phyloP scores from a whole-genome alignment of 257 asterid genomes.

The Fraxinus anomala region DNA sequence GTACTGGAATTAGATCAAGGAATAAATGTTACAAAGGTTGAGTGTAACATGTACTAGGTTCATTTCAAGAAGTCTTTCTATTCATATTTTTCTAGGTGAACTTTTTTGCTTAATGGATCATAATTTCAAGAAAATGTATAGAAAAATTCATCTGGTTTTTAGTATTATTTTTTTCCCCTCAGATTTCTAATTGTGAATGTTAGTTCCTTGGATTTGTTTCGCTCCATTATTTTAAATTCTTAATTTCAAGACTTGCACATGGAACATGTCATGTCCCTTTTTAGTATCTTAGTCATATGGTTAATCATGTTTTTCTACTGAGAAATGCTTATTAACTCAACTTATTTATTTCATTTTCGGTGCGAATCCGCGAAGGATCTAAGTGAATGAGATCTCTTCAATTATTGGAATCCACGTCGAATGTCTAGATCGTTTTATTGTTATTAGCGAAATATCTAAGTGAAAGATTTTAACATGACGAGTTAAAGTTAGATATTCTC shows the following conservation, averaged over 20 bases:
- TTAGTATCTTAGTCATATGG: not conserved
- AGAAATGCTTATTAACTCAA: too few relatives aligned
- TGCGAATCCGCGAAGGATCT: too few relatives aligned
- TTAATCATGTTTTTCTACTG: not conserved
- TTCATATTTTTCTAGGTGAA: not conserved
- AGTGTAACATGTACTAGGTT: not conserved
- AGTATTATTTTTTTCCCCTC: not conserved
- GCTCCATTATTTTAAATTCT: not conserved
- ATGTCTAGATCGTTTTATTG: not conserved
- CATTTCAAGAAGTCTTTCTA: not conserved
- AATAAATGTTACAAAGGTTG: not conserved
- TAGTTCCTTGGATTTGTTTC: not conserved
- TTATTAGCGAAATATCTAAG: not conserved
- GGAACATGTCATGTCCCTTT: conserved; percentile 13
- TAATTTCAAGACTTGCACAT: not conserved
- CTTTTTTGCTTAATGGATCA: not conserved
- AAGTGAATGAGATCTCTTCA: too few relatives aligned
- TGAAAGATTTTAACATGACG: not conserved
- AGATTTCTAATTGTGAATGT: not conserved
- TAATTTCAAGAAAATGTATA: not conserved
- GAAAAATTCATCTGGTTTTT: not conserved
- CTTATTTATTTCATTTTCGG: too few relatives aligned
- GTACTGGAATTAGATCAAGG: conserved; percentile 9
- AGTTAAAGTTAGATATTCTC: too few relatives aligned
- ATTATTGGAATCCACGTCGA: not conserved